Evolutionary conservation across 2,329 filamentous ascomycete genomes (phyloP).

Genomic region (Arthroderma sp.): DNA sequence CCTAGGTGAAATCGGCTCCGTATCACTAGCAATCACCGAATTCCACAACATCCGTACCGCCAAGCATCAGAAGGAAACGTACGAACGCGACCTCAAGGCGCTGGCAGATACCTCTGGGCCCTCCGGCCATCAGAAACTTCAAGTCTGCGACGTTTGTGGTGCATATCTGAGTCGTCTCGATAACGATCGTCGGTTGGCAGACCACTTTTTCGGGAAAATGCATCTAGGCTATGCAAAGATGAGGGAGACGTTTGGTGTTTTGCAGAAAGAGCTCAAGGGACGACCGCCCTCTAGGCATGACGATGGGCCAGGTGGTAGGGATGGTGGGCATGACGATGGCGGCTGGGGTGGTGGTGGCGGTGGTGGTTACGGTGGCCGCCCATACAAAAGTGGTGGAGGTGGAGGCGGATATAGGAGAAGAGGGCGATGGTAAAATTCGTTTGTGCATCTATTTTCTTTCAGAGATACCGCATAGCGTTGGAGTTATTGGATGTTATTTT

Average conservation of each 20-base stretch:
- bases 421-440: conserved; percentile 22
- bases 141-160: conserved; percentile 96
- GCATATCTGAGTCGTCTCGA: conserved; percentile 86
- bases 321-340: conserved; percentile 39
- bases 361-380: conserved; percentile 28
- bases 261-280: conserved; percentile 75
- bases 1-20: conserved; percentile 66
- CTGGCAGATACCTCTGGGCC: conserved; percentile 86
- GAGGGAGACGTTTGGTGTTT: conserved; percentile 80
- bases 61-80: conserved; percentile 66
- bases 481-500: conserved; percentile 18
- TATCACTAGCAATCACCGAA: conserved; percentile 73
- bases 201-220: conserved; percentile 99
- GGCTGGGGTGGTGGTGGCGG: conserved; percentile 39
- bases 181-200: conserved; percentile 83
- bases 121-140: conserved; percentile 89
- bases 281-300: conserved; percentile 47
- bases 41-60: conserved; percentile 73
- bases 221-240: conserved; percentile 96
- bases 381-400: conserved; percentile 25
- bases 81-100: conserved; percentile 77
- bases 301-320: conserved; percentile 29
- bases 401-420: conserved; percentile 30
- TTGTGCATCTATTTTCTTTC: conserved; percentile 7
- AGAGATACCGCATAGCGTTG: conserved; percentile 29